Evolutionary conservation across 2,329 filamentous ascomycete genomes (phyloP).

Genomic region (Neofusicoccum ribis): DNA sequence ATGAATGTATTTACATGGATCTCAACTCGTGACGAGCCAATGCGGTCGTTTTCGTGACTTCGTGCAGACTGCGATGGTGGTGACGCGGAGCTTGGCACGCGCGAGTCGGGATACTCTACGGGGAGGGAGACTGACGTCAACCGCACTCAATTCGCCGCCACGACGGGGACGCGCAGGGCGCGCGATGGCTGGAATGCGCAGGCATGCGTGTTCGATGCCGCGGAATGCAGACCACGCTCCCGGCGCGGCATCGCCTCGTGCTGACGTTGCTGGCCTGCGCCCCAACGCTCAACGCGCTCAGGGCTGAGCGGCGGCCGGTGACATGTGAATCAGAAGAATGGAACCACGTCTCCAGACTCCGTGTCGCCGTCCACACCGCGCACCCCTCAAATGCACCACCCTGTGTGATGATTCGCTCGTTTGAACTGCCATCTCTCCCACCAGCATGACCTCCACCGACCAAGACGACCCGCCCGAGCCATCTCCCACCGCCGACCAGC

Average conservation of each 20-base stretch:
- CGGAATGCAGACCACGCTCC: not conserved
- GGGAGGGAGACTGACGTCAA: constrained; percentile 10
- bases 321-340: constrained; percentile 19
- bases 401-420: constrained; percentile 14
- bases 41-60: not conserved
- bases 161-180: not conserved
- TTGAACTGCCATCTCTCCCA: not conserved
- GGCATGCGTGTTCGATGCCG: not conserved
- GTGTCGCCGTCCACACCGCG: not conserved
- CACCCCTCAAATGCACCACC: not conserved
- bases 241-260: not conserved
- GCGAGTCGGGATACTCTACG: not conserved
- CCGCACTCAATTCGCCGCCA: not conserved
- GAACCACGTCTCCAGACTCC: constrained; percentile 18
- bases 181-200: not conserved
- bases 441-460: constrained; percentile 3
- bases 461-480: constrained; percentile 14
- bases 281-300: constrained; percentile 6
- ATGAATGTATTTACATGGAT: not conserved
- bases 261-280: constrained; percentile 14
- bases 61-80: not conserved
- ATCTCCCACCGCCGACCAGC: not conserved
- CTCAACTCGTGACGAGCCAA: not conserved
- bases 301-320: not conserved
- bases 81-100: constrained; percentile 7